phyloP scores from a whole-genome alignment of 2,329 filamentous ascomycete species.

The Fusarium anguioides region DNA sequence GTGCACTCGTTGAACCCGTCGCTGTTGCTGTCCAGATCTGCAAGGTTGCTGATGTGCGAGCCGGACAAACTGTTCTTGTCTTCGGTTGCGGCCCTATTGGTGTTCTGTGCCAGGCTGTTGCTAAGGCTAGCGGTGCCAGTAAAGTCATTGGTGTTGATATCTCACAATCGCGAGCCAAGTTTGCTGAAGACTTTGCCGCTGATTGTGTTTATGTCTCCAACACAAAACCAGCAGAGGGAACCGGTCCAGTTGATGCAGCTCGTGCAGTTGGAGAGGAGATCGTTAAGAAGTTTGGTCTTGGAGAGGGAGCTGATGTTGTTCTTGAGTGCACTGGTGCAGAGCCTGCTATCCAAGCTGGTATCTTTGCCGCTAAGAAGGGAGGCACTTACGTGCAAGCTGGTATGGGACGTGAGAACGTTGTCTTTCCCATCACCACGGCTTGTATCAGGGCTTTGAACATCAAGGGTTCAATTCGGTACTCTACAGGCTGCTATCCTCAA shows the following conservation, averaged over 20 bases:
- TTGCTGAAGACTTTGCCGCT: conserved; percentile 56
- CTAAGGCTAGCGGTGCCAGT: conserved; percentile 56
- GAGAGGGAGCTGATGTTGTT: conserved; percentile 60
- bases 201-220: conserved; percentile 55
- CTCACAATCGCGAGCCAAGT: conserved; percentile 51
- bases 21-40: conserved; percentile 60
- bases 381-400: conserved; percentile 64
- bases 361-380: conserved; percentile 57
- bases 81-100: conserved; percentile 63
- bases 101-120: conserved; percentile 57
- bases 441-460: conserved; percentile 61
- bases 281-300: conserved; percentile 39
- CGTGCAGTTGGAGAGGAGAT: conserved; percentile 54
- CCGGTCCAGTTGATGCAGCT: conserved; percentile 52
- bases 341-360: conserved; percentile 59
- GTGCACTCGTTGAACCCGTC: conserved; percentile 61
- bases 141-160: conserved; percentile 59
- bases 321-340: conserved; percentile 61
- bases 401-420: conserved; percentile 62
- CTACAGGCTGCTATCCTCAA: conserved; percentile 59
- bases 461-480: conserved; percentile 64
- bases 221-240: conserved; percentile 35
- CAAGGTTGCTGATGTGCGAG: conserved; percentile 53
- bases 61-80: conserved; percentile 57
- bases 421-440: conserved; percentile 62